Conservation (phyloP, 1,139 yeast genomes). For the Tardiomyces depauwii region DNA sequence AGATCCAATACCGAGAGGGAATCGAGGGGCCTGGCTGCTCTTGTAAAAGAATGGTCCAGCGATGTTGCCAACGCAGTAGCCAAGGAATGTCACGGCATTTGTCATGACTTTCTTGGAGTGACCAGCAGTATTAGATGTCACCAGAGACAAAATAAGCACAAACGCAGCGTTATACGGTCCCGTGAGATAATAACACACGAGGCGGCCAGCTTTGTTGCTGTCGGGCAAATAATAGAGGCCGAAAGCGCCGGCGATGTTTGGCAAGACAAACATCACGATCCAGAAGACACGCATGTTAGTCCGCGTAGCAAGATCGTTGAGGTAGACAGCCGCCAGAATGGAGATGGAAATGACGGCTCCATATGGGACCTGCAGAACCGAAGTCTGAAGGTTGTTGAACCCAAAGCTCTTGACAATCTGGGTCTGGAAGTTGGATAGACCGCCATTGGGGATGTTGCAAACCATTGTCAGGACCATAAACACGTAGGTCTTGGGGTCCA, state of each 20-base stretch:
- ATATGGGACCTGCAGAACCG: conserved; percentile 31
- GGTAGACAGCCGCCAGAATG: background rate
- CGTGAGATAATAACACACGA: background rate
- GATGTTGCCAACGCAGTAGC: conserved; percentile 49
- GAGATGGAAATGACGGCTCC: conserved; percentile 19
- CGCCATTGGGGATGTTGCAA: conserved; percentile 33
- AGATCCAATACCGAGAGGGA: conserved; percentile 11
- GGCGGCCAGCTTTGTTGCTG: background rate
- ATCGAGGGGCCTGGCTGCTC: conserved; percentile 39
- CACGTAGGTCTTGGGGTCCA: conserved; percentile 35
- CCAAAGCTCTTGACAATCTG: conserved; percentile 30
- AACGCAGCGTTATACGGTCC: background rate
- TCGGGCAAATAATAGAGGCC: background rate
- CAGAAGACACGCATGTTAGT: background rate
- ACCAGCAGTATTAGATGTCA: conserved; percentile 49
- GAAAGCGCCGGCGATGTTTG: background rate
- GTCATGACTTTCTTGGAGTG: conserved; percentile 45
- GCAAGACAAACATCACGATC: background rate
- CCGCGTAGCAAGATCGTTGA: background rate
- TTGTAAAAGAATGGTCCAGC: conserved; percentile 49
- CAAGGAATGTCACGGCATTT: conserved; percentile 35
- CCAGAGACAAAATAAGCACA: conserved; percentile 26
- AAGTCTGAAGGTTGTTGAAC: conserved; percentile 28
- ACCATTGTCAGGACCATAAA: conserved; percentile 1
- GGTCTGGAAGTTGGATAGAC: conserved; percentile 35